Conservation (phyloP, 495 filamentous ascomycete species). For the Sphaerosporella brunnea region DNA sequence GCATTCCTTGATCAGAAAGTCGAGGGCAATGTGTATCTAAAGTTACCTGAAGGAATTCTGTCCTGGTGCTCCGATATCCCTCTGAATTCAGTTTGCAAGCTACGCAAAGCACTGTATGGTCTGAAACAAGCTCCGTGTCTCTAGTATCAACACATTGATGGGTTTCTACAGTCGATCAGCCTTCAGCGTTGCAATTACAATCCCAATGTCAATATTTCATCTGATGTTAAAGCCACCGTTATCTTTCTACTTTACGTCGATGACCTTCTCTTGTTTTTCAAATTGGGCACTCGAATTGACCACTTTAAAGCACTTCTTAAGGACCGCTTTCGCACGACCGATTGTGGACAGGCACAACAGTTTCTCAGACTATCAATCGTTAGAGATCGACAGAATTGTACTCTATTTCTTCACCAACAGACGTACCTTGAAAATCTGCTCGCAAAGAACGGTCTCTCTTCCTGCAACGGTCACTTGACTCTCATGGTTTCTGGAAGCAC, state of each 20-base stretch:
- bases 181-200: neutral
- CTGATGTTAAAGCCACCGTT: neutral
- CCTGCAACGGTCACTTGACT: neutral
- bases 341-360: neutral
- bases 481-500: neutral
- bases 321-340: neutral
- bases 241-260: constrained; percentile 2
- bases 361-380: neutral
- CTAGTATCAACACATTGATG: neutral
- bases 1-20: constrained; percentile 5
- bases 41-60: neutral
- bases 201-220: neutral
- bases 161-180: neutral
- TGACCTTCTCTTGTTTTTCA: neutral
- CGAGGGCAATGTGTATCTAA: neutral
- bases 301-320: neutral
- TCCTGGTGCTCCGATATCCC: too few relatives aligned
- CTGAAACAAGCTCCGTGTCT: neutral
- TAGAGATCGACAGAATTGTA: neutral
- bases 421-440: neutral
- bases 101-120: neutral
- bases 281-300: neutral
- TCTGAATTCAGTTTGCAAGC: neutral
- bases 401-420: neutral
- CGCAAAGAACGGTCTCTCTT: neutral